phyloP scores from a whole-genome alignment of 2,329 filamentous ascomycete species.

The Mollisiaceae sp. region DNA sequence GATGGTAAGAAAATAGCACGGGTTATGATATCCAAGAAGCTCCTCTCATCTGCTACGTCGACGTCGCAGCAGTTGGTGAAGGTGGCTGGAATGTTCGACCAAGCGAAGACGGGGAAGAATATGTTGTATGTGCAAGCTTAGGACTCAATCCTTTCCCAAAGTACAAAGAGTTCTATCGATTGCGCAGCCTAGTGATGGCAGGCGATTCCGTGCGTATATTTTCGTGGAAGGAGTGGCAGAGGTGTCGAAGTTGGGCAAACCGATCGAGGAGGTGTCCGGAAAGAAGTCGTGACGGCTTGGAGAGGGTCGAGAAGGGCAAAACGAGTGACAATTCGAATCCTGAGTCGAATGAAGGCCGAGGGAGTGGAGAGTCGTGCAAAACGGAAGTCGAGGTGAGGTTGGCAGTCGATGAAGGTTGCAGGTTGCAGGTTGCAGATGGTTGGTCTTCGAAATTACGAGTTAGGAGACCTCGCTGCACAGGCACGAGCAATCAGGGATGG shows the following conservation, averaged over 20 bases:
- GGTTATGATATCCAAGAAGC: slow-evolving; percentile 22
- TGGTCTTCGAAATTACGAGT: neutral
- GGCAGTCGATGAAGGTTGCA: neutral
- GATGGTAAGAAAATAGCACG: slow-evolving; percentile 13
- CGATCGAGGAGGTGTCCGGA: neutral
- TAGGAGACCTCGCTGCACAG: neutral
- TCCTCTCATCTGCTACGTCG: slow-evolving; percentile 27
- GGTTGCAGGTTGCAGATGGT: neutral
- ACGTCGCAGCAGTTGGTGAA: neutral
- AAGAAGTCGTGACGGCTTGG: neutral
- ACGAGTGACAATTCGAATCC: slow-evolving; percentile 10
- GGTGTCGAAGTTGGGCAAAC: neutral
- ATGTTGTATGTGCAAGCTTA: neutral
- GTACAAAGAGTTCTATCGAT: neutral
- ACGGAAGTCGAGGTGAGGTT: neutral
- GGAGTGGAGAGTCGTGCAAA: neutral
- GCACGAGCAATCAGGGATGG: neutral
- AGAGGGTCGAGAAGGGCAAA: slow-evolving; percentile 6
- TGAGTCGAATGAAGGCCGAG: slow-evolving; percentile 1
- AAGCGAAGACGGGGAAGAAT: slow-evolving; percentile 1
- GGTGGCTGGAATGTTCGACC: slow-evolving; percentile 8
- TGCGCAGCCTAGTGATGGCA: neutral
- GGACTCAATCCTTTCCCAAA: neutral
- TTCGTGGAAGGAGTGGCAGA: neutral
- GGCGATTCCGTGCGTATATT: neutral